These are phyloP conservation scores for Fusarium cyanostomum DNA, from an alignment of 2,329 filamentous ascomycete genomes.

Conservation along the genomic window DNA sequence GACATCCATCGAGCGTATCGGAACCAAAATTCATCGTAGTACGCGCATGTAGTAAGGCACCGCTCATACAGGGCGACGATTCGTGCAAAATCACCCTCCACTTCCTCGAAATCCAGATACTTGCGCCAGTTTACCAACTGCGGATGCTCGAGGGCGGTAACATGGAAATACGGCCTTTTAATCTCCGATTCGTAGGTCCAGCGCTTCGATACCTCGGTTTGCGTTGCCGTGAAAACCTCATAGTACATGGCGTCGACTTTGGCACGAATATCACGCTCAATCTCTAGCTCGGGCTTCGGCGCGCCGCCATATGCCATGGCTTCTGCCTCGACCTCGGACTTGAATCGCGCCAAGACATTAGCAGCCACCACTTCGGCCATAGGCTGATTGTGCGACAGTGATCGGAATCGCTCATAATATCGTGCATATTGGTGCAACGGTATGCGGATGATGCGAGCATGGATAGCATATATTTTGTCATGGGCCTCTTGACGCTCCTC, in stretches of 20 bases:
- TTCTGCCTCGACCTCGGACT: conserved; percentile 76
- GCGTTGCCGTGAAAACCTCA: conserved; percentile 81
- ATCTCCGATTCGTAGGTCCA: conserved; percentile 96
- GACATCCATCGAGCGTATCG: conserved; percentile 97
- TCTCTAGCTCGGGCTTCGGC: conserved; percentile 75
- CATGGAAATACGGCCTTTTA: conserved; percentile 96
- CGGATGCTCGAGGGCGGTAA: conserved; percentile 86
- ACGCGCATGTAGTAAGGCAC: conserved; percentile 89
- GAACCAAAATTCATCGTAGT: conserved; percentile 98
- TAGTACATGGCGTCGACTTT: conserved; percentile 85
- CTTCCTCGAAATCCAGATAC: conserved; percentile 95
- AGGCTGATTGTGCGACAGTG: conserved; percentile 76
- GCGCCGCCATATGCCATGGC: conserved; percentile 59
- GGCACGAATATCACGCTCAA: conserved; percentile 82
- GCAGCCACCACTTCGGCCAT: conserved; percentile 76
- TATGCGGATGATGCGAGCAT: conserved; percentile 84
- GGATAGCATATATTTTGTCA: conserved; percentile 85
- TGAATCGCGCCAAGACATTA: conserved; percentile 74
- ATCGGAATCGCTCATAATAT: conserved; percentile 91
- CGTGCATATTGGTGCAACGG: conserved; percentile 96
- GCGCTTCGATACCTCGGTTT: conserved; percentile 87
- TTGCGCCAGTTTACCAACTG: conserved; percentile 94
- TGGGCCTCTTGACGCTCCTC: conserved; percentile 88
- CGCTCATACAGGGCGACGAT: conserved; percentile 90
- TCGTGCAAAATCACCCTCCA: conserved; percentile 78